Evolutionary conservation across 192 early-diverging fungal genomes (phyloP).

Genomic region (Podila clonocystis): DNA sequence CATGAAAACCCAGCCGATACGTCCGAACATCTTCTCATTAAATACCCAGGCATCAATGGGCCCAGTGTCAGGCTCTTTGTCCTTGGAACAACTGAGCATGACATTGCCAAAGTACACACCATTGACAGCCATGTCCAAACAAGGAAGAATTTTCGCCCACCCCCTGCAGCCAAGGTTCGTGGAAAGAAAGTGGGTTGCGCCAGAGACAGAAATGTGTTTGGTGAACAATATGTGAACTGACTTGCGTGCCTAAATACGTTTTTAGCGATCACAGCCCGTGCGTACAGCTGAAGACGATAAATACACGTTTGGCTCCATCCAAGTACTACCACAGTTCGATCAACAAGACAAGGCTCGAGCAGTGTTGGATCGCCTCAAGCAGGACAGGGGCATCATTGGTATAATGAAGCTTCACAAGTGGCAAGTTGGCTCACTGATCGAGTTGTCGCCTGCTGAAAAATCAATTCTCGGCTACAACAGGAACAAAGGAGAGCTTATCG

Average conservation of each 20-base stretch:
- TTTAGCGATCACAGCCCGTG: conserved; percentile 27
- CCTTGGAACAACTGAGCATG: conserved; percentile 31
- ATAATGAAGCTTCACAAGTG: conserved; percentile 72
- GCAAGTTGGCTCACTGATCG: conserved; percentile 71
- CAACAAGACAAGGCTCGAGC: conserved; percentile 60
- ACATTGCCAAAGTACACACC: conserved; percentile 41
- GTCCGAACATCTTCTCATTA: conserved; percentile 3
- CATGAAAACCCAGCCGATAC: neutral
- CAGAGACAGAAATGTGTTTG: neutral
- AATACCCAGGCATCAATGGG: conserved; percentile 9
- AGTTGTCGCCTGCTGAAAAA: conserved; percentile 74
- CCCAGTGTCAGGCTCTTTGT: conserved; percentile 36
- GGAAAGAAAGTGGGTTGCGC: neutral
- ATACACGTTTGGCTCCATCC: conserved; percentile 69
- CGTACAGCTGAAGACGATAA: conserved; percentile 41
- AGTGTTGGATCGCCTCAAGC: conserved; percentile 71
- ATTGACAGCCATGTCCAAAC: conserved; percentile 35
- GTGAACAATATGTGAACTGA: neutral
- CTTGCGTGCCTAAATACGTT: neutral
- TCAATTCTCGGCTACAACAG: conserved; percentile 76
- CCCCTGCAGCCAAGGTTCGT: conserved; percentile 31
- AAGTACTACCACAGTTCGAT: conserved; percentile 66
- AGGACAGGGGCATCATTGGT: conserved; percentile 67
- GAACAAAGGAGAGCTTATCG: conserved; percentile 78
- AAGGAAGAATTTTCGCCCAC: conserved; percentile 23